A percentile compares a stretch with the other conserved stretches of the same genome.
Evolutionary conservation across 345 rosid species (phyloP).

Genomic region (Melaleuca alternifolia): DNA sequence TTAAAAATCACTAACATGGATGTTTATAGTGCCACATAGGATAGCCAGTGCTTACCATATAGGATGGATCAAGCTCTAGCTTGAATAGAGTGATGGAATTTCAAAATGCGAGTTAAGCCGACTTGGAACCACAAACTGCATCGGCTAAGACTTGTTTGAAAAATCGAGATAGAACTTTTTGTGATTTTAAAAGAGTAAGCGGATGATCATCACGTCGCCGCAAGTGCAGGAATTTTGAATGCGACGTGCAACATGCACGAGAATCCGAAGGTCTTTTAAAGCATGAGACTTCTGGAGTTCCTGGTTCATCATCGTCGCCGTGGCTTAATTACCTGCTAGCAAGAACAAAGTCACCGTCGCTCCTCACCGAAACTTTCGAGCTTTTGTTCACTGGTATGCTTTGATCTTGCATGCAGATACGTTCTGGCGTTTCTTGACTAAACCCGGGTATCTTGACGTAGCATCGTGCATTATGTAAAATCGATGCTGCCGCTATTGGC

Average conservation of each 20-base stretch:
- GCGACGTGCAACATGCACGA: no score
- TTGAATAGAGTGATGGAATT: no score
- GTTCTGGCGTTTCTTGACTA: background rate
- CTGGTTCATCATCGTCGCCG: no score
- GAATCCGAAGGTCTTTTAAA: no score
- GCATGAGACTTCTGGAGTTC: no score
- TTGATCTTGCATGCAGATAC: background rate
- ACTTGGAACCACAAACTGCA: background rate
- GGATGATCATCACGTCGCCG: background rate
- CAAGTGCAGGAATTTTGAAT: no score
- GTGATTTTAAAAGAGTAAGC: background rate
- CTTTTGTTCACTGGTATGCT: background rate
- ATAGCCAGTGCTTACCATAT: no score
- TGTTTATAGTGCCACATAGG: no score
- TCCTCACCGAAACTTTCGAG: background rate
- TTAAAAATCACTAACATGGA: no score
- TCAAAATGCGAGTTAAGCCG: background rate
- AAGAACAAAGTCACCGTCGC: background rate
- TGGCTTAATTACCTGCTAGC: no score
- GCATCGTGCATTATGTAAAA: background rate
- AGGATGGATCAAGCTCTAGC: no score
- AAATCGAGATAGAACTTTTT: background rate
- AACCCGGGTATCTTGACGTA: background rate
- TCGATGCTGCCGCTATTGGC: background rate
- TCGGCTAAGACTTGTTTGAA: background rate